Conservation (phyloP, 2,329 filamentous ascomycete genomes). For the Botryotinia calthae region DNA sequence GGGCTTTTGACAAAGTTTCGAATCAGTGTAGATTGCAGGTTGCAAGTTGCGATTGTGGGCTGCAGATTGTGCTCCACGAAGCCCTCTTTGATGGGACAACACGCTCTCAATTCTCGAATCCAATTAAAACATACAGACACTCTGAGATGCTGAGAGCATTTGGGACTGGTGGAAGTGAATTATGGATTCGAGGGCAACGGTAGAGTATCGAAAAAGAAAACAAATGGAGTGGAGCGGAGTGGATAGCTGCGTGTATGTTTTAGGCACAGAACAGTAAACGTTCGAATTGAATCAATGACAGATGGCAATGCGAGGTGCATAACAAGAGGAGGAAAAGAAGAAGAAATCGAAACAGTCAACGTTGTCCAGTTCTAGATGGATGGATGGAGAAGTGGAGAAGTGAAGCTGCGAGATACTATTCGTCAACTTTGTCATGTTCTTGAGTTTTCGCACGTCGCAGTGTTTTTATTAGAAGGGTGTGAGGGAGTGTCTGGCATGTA, state of each 20-base stretch:
- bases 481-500: not conserved
- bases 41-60: not conserved
- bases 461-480: not conserved
- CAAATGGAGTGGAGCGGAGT: not conserved
- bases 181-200: not conserved
- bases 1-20: not conserved
- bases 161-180: not conserved
- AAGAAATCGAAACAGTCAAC: not conserved
- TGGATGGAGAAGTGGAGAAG: not conserved
- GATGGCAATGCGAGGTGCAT: conserved; percentile 6
- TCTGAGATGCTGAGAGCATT: not conserved
- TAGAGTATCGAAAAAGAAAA: not conserved
- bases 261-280: not conserved
- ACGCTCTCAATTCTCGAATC: not conserved
- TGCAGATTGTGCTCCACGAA: conserved; percentile 3
- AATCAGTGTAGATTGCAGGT: conserved; percentile 1
- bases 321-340: not conserved
- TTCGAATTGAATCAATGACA: conserved; percentile 1
- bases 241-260: not conserved
- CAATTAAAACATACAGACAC: not conserved
- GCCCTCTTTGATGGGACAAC: not conserved
- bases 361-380: not conserved
- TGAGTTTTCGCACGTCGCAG: not conserved
- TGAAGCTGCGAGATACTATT: not conserved
- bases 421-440: not conserved